These are phyloP conservation scores for Sordariomycetes sp. DNA, from an alignment of 2,329 filamentous ascomycete species.

Conservation along the genomic window DNA sequence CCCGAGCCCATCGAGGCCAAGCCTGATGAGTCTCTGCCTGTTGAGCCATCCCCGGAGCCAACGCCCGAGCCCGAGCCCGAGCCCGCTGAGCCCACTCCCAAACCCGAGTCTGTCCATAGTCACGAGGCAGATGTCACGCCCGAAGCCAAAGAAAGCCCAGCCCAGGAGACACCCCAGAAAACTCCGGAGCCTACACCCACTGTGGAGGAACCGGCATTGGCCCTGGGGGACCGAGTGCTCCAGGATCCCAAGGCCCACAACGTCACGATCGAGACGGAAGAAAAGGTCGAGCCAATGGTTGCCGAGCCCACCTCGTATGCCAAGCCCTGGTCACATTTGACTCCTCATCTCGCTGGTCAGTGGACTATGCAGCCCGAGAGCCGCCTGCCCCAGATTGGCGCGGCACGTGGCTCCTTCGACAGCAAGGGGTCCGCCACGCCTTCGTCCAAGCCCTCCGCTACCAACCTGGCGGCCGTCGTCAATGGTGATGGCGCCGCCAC, in stretches of 20 bases:
- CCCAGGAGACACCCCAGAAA: not conserved
- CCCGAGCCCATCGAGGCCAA: not conserved
- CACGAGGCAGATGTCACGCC: not conserved
- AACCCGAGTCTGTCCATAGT: not conserved
- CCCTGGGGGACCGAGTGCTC: conserved; percentile 1
- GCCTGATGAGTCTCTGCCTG: not conserved
- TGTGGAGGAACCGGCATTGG: conserved; percentile 1
- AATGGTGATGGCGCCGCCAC: conserved; percentile 1
- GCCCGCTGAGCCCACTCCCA: not conserved
- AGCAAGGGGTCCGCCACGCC: not conserved
- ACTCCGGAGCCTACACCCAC: not conserved
- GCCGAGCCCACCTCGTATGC: conserved; percentile 11
- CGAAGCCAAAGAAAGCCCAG: not conserved
- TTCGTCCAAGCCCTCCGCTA: not conserved
- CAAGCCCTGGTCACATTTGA: conserved; percentile 26
- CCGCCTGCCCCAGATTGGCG: conserved; percentile 6
- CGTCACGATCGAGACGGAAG: conserved; percentile 2
- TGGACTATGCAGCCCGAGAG: conserved; percentile 26
- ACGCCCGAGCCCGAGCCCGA: not conserved
- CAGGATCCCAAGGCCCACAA: not conserved
- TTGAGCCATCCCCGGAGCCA: not conserved
- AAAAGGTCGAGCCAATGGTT: not conserved
- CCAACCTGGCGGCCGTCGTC: conserved; percentile 1
- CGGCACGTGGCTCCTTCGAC: conserved; percentile 4
- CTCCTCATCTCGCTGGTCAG: conserved; percentile 27